Conservation (phyloP, 345 rosid species). For the Carallia pectinifolia region DNA sequence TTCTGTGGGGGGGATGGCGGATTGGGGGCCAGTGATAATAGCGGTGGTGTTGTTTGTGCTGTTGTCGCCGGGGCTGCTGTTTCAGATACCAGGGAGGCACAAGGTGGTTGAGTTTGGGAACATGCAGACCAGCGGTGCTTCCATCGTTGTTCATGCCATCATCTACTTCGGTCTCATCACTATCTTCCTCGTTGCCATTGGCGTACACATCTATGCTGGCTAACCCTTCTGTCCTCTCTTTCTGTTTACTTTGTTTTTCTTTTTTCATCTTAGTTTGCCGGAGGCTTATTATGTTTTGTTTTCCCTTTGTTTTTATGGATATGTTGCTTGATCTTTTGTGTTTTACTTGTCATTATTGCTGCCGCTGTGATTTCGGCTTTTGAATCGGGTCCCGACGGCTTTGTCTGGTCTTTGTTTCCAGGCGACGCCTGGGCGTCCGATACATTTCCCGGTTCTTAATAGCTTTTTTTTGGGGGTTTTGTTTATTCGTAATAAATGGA, state of each 20-base stretch:
- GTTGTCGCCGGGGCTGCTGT: slow-evolving; percentile 3
- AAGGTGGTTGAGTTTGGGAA: background rate
- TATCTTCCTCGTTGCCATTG: background rate
- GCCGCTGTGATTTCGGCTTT: too few relatives aligned
- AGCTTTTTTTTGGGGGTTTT: too few relatives aligned
- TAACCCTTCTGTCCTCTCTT: background rate
- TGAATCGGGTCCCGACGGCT: too few relatives aligned
- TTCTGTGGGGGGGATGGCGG: background rate
- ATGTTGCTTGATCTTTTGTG: too few relatives aligned
- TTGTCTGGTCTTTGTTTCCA: too few relatives aligned
- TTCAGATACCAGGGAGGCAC: background rate
- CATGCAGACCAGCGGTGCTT: background rate
- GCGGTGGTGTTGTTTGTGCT: background rate
- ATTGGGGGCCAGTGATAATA: slow-evolving; percentile 2
- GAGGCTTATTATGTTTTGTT: background rate
- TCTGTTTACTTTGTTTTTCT: background rate
- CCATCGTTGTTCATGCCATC: background rate
- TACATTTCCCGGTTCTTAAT: too few relatives aligned
- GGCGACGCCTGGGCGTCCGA: too few relatives aligned
- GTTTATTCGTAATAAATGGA: too few relatives aligned
- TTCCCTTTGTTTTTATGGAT: too few relatives aligned
- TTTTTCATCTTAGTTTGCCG: background rate
- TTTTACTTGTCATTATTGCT: too few relatives aligned
- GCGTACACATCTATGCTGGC: background rate
- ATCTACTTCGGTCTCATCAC: background rate